Evolutionary conservation across 257 asterid species (phyloP), one percentile per base, ranked within the genome.

Genomic region (Solanum medicagineum): DNA sequence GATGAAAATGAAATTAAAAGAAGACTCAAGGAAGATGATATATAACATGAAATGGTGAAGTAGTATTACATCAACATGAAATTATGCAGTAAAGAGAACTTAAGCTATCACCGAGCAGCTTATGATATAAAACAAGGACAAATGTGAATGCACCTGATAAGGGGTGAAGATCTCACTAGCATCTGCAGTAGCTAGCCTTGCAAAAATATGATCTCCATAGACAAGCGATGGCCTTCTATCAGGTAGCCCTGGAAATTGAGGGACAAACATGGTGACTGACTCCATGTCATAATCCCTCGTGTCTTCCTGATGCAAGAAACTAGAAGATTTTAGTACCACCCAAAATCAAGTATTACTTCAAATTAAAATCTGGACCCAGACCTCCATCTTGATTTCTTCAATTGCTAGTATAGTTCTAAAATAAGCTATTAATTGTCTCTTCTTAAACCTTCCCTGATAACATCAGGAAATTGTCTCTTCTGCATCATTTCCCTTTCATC

Each of bases 361-460:
- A 83, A 60, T 47, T 54, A 84, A 83, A 74, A 74, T 79, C 62
- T 54, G 22, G 8, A 51, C 84, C 81, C 86, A 53, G 11, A 95
- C 99, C 99, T 97, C 98, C 91, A 95, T 87, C 90, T 97, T 95
- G 53, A 97, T 92, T 89, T 97, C 99, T 90, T 97, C 98, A 93
- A 97, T 92, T 49, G 90, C 93, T 11, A 94, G 84, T 86, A 97
- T 90, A 45, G 91, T 88, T 83, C 87, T 92, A 90, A 94, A 95
- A 90, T 89, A 94, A 6, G 84, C 10, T 73, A 59, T 86, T 95
- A 95, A 84, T 95, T 94, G 15, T 11, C 81, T 70, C 15, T 83
- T 2, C 89, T 90, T 83, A 97, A 87, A 45, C 96, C 97, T 83
- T 89, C 89, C 29, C 0, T 36, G 47, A 97, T 91, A 84, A 69